Evolutionary conservation across 495 filamentous ascomycete species (phyloP).

Genomic region (Aspergillus indologenus): DNA sequence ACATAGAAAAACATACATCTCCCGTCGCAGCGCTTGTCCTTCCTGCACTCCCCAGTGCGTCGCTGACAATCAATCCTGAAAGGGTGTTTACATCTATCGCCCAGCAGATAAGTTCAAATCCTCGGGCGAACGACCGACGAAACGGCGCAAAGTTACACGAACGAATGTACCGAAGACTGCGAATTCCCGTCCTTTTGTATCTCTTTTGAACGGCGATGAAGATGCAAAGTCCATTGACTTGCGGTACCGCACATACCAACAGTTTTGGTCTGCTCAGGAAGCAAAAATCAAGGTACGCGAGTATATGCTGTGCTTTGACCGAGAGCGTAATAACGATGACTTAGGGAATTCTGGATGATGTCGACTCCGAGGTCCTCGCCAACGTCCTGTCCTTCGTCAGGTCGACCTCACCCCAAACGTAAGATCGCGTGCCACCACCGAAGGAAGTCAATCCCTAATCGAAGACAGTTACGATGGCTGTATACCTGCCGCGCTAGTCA

Average conservation of each 20-base stretch:
- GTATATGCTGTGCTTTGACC: not conserved
- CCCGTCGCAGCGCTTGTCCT: not conserved
- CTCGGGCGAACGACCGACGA: constrained; percentile 52
- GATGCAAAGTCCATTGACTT: constrained; percentile 44
- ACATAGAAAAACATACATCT: not conserved
- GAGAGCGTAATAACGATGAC: constrained; percentile 7
- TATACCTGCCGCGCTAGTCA: constrained; percentile 77
- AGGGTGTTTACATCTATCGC: constrained; percentile 73
- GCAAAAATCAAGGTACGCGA: constrained; percentile 62
- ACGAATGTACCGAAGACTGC: constrained; percentile 20
- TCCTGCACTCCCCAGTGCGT: not conserved
- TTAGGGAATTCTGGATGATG: constrained; percentile 39
- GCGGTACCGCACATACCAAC: constrained; percentile 61
- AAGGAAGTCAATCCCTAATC: constrained; percentile 15
- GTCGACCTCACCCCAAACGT: constrained; percentile 46
- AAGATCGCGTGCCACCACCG: constrained; percentile 13
- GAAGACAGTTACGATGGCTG: constrained; percentile 40
- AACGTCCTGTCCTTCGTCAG: constrained; percentile 66
- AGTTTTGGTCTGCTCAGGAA: constrained; percentile 67
- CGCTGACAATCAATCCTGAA: constrained; percentile 15
- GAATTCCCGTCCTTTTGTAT: constrained; percentile 46
- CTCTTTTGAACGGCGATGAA: constrained; percentile 63
- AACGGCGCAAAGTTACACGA: constrained; percentile 56
- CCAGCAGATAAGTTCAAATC: constrained; percentile 40
- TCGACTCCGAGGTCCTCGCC: constrained; percentile 56